Percentiles rank a stretch among this genome's conserved stretches.
These are phyloP conservation scores for Trypanosoma mega DNA, from an alignment of 208 protist species.

Conservation along the genomic window DNA sequence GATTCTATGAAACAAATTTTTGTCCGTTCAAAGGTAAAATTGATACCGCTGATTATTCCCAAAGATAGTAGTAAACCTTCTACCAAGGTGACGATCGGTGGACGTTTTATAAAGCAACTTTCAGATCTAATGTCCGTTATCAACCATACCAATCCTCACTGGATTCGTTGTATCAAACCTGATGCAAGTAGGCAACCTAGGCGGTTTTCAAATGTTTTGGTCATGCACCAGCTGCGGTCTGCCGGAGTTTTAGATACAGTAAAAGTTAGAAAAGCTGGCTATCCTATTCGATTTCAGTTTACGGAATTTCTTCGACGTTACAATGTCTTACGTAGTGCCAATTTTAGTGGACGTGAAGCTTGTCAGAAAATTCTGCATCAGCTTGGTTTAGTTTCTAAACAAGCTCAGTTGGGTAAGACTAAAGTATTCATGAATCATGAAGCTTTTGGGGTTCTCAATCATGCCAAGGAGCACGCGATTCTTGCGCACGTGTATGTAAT, in stretches of 20 bases:
- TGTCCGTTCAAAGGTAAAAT: not conserved
- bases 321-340: constrained; percentile 19
- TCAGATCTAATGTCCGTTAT: constrained; percentile 34
- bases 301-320: constrained; percentile 31
- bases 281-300: constrained; percentile 31
- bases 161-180: constrained; percentile 53
- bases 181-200: constrained; percentile 28
- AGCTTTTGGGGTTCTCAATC: constrained; percentile 33
- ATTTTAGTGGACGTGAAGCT: constrained; percentile 1
- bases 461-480: constrained; percentile 16
- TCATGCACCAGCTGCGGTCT: constrained; percentile 42
- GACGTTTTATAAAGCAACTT: constrained; percentile 38
- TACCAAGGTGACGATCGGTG: constrained; percentile 28
- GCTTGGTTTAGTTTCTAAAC: constrained; percentile 6
- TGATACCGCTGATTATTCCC: constrained; percentile 33
- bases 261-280: constrained; percentile 43
- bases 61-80: constrained; percentile 7
- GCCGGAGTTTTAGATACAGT: constrained; percentile 55
- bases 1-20: constrained; percentile 30
- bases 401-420: constrained; percentile 34
- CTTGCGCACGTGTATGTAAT: constrained; percentile 1
- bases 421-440: constrained; percentile 46
- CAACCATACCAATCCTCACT: constrained; percentile 39
- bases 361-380: constrained; percentile 16
- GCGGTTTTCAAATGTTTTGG: constrained; percentile 20